Base-by-base conservation (phyloP, 352 stramenopile genomes). In the Globisporangium solare region DNA sequence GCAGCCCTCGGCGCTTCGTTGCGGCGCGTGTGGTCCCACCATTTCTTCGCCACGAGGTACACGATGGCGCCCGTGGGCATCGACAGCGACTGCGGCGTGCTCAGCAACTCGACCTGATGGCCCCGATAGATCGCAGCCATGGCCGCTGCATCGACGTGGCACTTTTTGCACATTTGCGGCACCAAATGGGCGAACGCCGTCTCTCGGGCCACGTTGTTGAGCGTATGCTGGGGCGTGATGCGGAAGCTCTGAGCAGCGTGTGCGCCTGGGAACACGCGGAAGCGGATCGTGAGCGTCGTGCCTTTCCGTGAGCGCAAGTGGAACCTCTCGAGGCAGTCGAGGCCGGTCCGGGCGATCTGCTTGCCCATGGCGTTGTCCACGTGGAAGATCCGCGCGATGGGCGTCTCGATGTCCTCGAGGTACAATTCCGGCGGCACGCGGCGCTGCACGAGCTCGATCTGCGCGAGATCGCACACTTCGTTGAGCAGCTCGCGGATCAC, bases 11-110 rank as follows among this genome's bases (percentile, higher is more conserved):
- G 56, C 40, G 76, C 76, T 51, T 83, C 76, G 51, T 79, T 80
- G 43, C 76, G 73, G 0, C 73, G 73, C 46, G 66, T 76, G 50
- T 80, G 66, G 56, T 83, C 71, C 73, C 75, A 86, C 75, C 75
- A 83, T 55, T 67, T 70, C 17, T 68, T 68, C 4, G 64, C 54
- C 49, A 86, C 75, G 21, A 86, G 59, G 51, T 72, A 80, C 32
- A 86, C 66, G 18, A 86, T 40, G 11, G 68, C 70, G 12, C 73
- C 71, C 1, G 60, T 68, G 5, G 75, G 68, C 53, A 86, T 75
- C 24, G 60, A 67, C 15, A 86, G 48, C 24, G 47, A 42, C 0
- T 50, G 57, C 4, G 75, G 70, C 6, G 73, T 76, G 35, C 55
- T 65, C 7, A 39, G 53, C 2, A 66, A 50, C 35, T 86, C 75